Conservation (phyloP, 1,284 basidiomycete genomes). For the Entoloma clypeatum region DNA sequence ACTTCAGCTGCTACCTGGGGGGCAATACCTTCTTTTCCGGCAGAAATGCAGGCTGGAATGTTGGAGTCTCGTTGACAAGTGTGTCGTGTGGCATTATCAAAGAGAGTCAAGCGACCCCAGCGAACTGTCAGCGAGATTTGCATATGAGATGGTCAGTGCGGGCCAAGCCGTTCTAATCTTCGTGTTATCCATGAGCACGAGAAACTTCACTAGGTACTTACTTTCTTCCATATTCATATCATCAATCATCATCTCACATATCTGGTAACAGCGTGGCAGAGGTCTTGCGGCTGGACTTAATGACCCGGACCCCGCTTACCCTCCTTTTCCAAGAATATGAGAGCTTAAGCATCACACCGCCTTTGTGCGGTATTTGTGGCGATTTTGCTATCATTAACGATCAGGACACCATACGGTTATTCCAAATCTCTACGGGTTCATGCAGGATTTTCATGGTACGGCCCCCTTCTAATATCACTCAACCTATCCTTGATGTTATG, state of each 20-base stretch:
- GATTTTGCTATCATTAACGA: background rate
- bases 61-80: conserved; percentile 1
- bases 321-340: no score
- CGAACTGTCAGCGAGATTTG: background rate
- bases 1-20: conserved; percentile 2
- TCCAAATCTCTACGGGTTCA: no score
- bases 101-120: background rate
- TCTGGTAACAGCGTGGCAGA: conserved; percentile 1
- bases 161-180: background rate
- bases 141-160: background rate
- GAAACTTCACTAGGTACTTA: background rate
- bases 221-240: background rate
- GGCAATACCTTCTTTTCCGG: conserved; percentile 1
- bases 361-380: background rate
- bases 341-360: no score
- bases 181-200: background rate
- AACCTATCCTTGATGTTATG: no score
- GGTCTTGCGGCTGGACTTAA: conserved; percentile 1
- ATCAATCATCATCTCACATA: background rate
- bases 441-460: no score
- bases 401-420: no score
- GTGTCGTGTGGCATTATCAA: background rate
- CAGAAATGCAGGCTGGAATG: conserved; percentile 1
- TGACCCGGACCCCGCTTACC: background rate
- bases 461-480: no score